Conservation (phyloP, 2,329 filamentous ascomycete genomes). For the Xylariomycetidae sp. region DNA sequence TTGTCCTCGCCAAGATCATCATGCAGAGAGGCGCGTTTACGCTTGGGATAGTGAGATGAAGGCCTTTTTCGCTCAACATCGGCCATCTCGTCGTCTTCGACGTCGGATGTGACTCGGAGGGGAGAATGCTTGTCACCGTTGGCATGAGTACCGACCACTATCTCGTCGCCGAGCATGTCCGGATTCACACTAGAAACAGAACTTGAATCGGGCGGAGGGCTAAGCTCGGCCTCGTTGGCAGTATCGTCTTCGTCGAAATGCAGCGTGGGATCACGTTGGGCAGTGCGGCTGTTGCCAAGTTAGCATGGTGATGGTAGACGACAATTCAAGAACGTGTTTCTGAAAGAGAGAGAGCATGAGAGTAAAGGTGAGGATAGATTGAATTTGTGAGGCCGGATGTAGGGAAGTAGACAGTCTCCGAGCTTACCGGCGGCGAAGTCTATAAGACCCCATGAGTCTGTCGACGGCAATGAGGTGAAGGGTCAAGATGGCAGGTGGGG, state of each 20-base stretch:
- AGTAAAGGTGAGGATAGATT: no score
- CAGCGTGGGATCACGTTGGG: no score
- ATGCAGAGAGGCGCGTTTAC: conserved; percentile 50
- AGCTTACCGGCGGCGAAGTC: no score
- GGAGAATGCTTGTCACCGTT: conserved; percentile 36
- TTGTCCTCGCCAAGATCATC: conserved; percentile 45
- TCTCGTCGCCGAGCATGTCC: conserved; percentile 45
- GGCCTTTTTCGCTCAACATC: conserved; percentile 34
- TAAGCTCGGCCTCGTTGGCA: conserved; percentile 38
- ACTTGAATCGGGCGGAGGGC: conserved; percentile 37
- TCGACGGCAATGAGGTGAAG: no score
- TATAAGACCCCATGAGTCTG: no score
- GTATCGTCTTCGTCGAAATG: conserved; percentile 32
- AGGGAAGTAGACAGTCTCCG: no score
- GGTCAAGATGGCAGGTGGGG: no score
- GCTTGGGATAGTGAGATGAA: conserved; percentile 45
- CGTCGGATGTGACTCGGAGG: conserved; percentile 27
- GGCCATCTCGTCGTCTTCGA: conserved; percentile 41
- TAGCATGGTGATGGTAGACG: no score
- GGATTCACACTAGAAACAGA: conserved; percentile 36
- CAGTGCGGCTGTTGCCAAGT: no score
- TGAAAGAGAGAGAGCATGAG: no score
- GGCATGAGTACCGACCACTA: conserved; percentile 43
- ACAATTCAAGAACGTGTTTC: no score
- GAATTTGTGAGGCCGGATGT: no score